phyloP scores from a whole-genome alignment of 371 early-diverging fungal genomes.

The Phascolomyces articulosus region DNA sequence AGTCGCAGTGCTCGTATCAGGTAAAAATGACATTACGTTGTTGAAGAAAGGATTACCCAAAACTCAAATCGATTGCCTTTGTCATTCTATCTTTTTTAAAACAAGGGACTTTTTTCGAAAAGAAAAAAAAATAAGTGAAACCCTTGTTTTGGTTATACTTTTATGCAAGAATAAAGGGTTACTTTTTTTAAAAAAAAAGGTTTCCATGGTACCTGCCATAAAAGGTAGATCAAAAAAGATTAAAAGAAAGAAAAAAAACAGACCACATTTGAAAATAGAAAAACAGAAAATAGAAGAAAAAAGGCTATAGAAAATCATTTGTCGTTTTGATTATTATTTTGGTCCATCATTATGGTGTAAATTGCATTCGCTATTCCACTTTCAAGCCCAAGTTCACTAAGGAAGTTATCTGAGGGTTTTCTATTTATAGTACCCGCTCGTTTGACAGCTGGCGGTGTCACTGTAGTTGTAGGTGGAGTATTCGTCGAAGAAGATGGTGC shows the following conservation, averaged over 20 bases:
- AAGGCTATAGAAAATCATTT: constrained; percentile 11
- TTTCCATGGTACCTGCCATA: neutral
- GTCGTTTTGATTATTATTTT: constrained; percentile 14
- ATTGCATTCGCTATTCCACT: constrained; percentile 52
- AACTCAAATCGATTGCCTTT: neutral
- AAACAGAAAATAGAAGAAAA: neutral
- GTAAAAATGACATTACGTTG: constrained; percentile 29
- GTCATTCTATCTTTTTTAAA: neutral
- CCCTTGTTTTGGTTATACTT: neutral
- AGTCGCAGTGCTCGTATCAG: constrained; percentile 42
- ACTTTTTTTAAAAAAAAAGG: too few species aligned
- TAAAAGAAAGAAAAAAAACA: neutral
- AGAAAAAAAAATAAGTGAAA: neutral
- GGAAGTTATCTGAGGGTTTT: constrained; percentile 30
- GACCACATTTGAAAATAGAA: neutral
- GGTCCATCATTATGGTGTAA: constrained; percentile 46
- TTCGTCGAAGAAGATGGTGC: constrained; percentile 10
- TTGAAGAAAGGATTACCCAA: neutral
- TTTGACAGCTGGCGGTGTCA: constrained; percentile 13
- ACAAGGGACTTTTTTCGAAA: neutral
- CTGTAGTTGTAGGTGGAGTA: constrained; percentile 3
- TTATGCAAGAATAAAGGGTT: too few species aligned
- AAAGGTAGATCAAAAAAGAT: neutral
- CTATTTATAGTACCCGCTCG: constrained; percentile 25
- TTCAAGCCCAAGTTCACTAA: constrained; percentile 49